A percentile compares a stretch with the other conserved stretches of the same genome.
Evolutionary conservation across 2,329 filamentous ascomycete species (phyloP).

Genomic region (Arthrobotrys sphaeroides): DNA sequence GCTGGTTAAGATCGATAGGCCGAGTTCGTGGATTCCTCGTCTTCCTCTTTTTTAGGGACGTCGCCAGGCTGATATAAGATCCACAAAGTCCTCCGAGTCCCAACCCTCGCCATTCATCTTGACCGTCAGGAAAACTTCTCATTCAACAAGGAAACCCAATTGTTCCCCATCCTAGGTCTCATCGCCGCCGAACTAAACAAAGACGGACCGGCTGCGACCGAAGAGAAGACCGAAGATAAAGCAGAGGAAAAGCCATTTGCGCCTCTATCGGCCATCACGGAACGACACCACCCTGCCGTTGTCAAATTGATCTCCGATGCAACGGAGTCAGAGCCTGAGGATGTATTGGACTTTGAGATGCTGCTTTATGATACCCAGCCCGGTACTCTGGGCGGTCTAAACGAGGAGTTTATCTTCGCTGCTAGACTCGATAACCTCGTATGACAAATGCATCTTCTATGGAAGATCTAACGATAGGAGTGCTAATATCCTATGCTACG

Average conservation of each 20-base stretch:
- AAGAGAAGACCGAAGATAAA: slow-evolving; percentile 62
- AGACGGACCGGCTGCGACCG: slow-evolving; percentile 58
- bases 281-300: slow-evolving; percentile 88
- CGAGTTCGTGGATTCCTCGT: slow-evolving; percentile 65
- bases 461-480: background rate
- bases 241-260: slow-evolving; percentile 68
- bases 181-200: slow-evolving; percentile 86
- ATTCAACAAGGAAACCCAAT: slow-evolving; percentile 96
- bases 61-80: background rate
- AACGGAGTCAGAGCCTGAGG: slow-evolving; percentile 73
- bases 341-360: slow-evolving; percentile 92
- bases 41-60: background rate
- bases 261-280: slow-evolving; percentile 78
- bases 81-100: slow-evolving; percentile 79
- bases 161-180: slow-evolving; percentile 91
- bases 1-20: slow-evolving; percentile 88
- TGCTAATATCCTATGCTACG: background rate
- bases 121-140: slow-evolving; percentile 85
- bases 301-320: slow-evolving; percentile 85
- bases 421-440: slow-evolving; percentile 91
- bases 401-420: slow-evolving; percentile 95
- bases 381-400: slow-evolving; percentile 84
- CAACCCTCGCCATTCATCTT: slow-evolving; percentile 92
- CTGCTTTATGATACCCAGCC: slow-evolving; percentile 97
- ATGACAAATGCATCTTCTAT: background rate